Base-by-base conservation (phyloP, 345 rosid species). In the Acer campestre region DNA sequence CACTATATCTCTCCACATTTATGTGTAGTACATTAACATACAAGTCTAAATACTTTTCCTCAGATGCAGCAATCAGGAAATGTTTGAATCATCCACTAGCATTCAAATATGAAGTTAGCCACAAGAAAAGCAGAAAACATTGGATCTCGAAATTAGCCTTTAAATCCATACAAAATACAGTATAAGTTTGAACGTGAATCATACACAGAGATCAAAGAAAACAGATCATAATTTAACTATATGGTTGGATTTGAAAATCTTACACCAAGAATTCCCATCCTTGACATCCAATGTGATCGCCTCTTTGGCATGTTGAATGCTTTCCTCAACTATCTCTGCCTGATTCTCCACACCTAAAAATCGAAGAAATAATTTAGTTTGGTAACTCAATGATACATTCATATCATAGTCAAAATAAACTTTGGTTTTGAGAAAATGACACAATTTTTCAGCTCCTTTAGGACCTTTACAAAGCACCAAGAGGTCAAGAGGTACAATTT, bases 261-360 rank as follows among this genome's bases (percentile, higher is more conserved):
- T 89, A 91, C 95, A 91, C 95, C 95, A 91, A 78, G 92, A 89
- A 80, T 84, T 81, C 35, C 95, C 95, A 82, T 91, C 93, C 85
- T 87, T 91, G 81, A 91, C 93, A 80, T 91, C 95, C 84, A 91
- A 81, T 63, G 88, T 49, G 61, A 91, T 87, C 58, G 95, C 95
- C 76, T 89, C 93, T 82, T 85, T 91, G 48, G 95, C 95, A 77
- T 89, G 92, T 71, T 77, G 85, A 77, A 91, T 89, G 84, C 95
- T 91, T 83, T 89, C 88, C 53, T 85, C 89, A 31, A 91, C 88
- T 49, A 86, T 81, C 74, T 87, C 87, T 55, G 82, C 83, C 76
- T 78, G 90, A 85, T 88, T 87, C 71, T 88, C 92, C 67, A 84
- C 73, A 79, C 85, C 93, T 91, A 82, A 83, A 16, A 70, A 20